Percentiles rank a stretch among this genome's conserved stretches.
These are phyloP conservation scores for Vanrija pseudolonga DNA, from an alignment of 1,284 basidiomycete genomes.

Conservation along the genomic window DNA sequence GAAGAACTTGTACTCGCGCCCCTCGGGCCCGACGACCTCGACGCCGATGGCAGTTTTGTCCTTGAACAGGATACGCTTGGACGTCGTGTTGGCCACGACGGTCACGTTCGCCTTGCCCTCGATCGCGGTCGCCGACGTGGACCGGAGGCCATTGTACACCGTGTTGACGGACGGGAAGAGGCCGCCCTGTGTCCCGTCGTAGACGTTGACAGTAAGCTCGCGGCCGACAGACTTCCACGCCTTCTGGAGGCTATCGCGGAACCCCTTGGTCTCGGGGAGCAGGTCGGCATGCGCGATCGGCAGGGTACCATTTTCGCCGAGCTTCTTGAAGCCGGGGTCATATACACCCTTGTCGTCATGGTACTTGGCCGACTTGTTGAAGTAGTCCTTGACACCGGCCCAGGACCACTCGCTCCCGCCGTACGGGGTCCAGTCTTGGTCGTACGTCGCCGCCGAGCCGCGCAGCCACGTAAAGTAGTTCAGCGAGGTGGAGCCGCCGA, in stretches of 20 bases:
- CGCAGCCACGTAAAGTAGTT: constrained; percentile 62
- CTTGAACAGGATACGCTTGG: constrained; percentile 9
- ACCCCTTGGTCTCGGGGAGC: constrained; percentile 8
- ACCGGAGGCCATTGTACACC: constrained; percentile 7
- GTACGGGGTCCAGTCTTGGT: constrained; percentile 51
- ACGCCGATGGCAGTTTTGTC: constrained; percentile 12
- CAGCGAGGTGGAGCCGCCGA: constrained; percentile 61
- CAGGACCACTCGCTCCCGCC: constrained; percentile 9
- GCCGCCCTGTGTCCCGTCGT: constrained; percentile 5
- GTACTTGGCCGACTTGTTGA: constrained; percentile 10
- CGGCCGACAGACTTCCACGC: constrained; percentile 7
- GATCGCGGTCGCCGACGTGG: constrained; percentile 7
- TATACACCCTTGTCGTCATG: constrained; percentile 9
- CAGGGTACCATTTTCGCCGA: constrained; percentile 2
- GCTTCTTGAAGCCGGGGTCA: constrained; percentile 1
- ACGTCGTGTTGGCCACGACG: constrained; percentile 1
- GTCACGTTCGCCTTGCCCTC: constrained; percentile 12
- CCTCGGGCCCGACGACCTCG: constrained; percentile 10
- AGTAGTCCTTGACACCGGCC: constrained; percentile 13
- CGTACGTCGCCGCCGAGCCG: constrained; percentile 56
- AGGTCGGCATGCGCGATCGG: constrained; percentile 11
- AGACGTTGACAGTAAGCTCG: constrained; percentile 9
- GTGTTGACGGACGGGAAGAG: constrained; percentile 13
- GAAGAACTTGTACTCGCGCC: constrained; percentile 10
- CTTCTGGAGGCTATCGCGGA: constrained; percentile 11